Evolutionary conservation across 106 monocot genomes (phyloP), one percentile per base, ranked within the genome.

Genomic region (Vanilla planifolia): DNA sequence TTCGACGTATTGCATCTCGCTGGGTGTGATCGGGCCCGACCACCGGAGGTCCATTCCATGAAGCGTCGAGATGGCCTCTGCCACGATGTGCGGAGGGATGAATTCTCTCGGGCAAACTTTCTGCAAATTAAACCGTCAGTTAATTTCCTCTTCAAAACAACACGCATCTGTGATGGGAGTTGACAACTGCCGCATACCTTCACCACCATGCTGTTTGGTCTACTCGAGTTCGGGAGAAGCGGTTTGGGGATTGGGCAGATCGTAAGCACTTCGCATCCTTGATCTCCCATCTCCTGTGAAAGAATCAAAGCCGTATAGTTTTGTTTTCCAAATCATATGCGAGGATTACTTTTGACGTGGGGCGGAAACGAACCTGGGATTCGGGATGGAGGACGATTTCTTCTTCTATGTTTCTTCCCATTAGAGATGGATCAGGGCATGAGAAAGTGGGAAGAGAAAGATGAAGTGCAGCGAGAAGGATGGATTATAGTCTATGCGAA

Each of bases 11-110:
- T 59, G 58, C 79, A 73, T 79, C 75, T 85, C 85, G 39, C 13
- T 73, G 19, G 72, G 85, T 0, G 85, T 85, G 28, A 85, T 85
- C 26, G 85, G 85, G 5, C 84, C 84, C 0, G 84, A 85, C 84
- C 84, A 85, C 14, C 84, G 26, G 20, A 85, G 76, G 24, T 85
- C 84, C 25, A 79, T 71, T 2, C 84, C 84, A 17, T 76, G 84
- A 2, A 85, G 79, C 1, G 79, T 75, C 17, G 84, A 85, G 35
- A 85, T 85, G 15, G 84, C 84, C 57, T 85, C 84, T 0, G 84
- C 84, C 1, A 85, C 76, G 17, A 85, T 79, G 69, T 85, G 79
- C 13, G 84, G 76, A 11, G 84, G 84, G 35, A 85, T 85, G 65
- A 73, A 62, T 48, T 84, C 75, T 3, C 79, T 21, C 0, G 40